Base-by-base conservation (phyloP, 78 protist genomes). In the Monocercomonoides exilis region DNA sequence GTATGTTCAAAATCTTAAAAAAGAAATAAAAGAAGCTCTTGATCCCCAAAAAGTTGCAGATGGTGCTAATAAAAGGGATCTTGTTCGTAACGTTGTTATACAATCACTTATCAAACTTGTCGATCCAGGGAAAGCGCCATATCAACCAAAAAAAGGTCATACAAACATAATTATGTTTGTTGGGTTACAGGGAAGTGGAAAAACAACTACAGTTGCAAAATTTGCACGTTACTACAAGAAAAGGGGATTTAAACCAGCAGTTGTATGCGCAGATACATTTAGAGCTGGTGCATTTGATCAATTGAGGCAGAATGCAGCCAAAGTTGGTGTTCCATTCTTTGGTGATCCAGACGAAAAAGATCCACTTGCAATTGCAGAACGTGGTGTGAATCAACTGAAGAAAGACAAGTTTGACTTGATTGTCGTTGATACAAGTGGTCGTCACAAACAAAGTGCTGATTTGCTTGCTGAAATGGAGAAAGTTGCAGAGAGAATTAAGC, bases 231-330 rank as follows among this genome's bases (percentile, higher is more conserved):
- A 91, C 91, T 96, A 96, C 92, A 85, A 91, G 93, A 42, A 92
- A 41, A 95, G 95, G 86, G 98, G 98, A 2, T 96, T 92, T 92
- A 92, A 87, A 64, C 85, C 90, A 3, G 93, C 93, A 0, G 89
- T 98, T 41, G 95, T 98, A 29, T 98, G 99, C 90, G 98, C 99
- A 0, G 99, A 98, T 90, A 98, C 99, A 4, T 98, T 95, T 93
- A 95, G 98, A 1, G 93, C 95, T 0, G 99, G 99, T 38, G 99
- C 99, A 38, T 97, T 95, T 77, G 99, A 95, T 63, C 99, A 98
- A 90, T 93, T 98, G 43, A 91, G 93, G 85, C 98, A 98, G 91
- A 97, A 97, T 89, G 98, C 98, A 0, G 92, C 99, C 33, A 96
- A 96, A 82, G 94, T 96, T 21, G 54, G 90, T 34, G 91, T 97